Conservation (phyloP, 257 asterid genomes). For the Avicennia marina region DNA sequence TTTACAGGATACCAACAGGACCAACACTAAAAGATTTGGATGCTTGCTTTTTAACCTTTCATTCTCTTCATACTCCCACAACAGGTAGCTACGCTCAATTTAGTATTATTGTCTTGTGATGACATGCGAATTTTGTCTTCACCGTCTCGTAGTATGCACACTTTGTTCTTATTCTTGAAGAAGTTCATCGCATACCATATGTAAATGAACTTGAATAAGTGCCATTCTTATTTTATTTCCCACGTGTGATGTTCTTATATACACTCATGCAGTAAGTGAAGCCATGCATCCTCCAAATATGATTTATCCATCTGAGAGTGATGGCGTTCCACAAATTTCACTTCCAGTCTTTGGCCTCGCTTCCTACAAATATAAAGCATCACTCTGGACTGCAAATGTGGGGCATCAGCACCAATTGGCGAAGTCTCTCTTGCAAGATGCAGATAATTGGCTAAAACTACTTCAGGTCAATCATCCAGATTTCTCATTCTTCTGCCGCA, state of each 20-base stretch:
- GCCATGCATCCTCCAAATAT: slow-evolving; percentile 34
- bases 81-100: slow-evolving; percentile 37
- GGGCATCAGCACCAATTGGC: slow-evolving; percentile 51
- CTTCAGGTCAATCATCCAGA: slow-evolving; percentile 83
- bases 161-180: too few species aligned
- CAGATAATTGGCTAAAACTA: slow-evolving; percentile 55
- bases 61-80: slow-evolving; percentile 77
- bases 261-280: slow-evolving; percentile 44
- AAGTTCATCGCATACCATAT: too few species aligned
- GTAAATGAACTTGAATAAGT: not conserved
- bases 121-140: too few species aligned
- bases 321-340: slow-evolving; percentile 46
- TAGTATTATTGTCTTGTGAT: too few species aligned
- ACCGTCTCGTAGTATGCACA: too few species aligned
- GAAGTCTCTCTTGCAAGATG: slow-evolving; percentile 57
- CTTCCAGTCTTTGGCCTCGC: slow-evolving; percentile 89
- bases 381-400: slow-evolving; percentile 66
- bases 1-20: slow-evolving; percentile 91
- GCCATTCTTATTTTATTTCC: not conserved
- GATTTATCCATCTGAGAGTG: slow-evolving; percentile 43
- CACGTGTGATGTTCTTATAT: not conserved
- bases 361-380: slow-evolving; percentile 60
- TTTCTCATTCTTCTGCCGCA: slow-evolving; percentile 74
- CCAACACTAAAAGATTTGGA: slow-evolving; percentile 83
- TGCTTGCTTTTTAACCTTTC: slow-evolving; percentile 92